Percentiles rank a stretch among this genome's conserved stretches.
These are phyloP conservation scores for Cladosporium sp. DNA, from an alignment of 2,329 filamentous ascomycete species.

Conservation along the genomic window DNA sequence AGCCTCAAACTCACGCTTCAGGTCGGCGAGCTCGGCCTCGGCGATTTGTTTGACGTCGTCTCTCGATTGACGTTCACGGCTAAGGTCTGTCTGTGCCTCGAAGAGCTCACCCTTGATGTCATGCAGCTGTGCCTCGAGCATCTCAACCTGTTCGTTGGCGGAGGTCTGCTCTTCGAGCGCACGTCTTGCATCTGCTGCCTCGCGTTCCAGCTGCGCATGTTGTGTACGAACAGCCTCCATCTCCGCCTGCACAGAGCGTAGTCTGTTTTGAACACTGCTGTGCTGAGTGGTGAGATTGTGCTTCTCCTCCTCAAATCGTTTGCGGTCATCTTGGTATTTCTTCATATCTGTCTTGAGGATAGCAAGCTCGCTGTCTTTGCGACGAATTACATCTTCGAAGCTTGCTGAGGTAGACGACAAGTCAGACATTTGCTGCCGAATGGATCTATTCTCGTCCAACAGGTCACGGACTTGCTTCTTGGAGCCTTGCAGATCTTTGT, in stretches of 20 bases:
- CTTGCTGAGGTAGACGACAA: slow-evolving; percentile 88
- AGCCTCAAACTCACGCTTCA: slow-evolving; percentile 79
- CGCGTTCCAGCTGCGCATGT: slow-evolving; percentile 76
- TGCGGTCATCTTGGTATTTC: slow-evolving; percentile 75
- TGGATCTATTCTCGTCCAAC: slow-evolving; percentile 70
- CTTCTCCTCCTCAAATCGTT: slow-evolving; percentile 73
- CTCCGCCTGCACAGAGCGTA: slow-evolving; percentile 83
- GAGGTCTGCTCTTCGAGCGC: slow-evolving; percentile 83
- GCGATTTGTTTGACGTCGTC: slow-evolving; percentile 89
- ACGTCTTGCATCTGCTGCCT: slow-evolving; percentile 81
- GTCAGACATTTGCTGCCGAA: slow-evolving; percentile 79
- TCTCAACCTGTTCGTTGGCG: slow-evolving; percentile 81
- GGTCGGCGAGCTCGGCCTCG: slow-evolving; percentile 76
- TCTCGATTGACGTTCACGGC: slow-evolving; percentile 83
- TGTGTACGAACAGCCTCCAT: slow-evolving; percentile 81
- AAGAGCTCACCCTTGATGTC: slow-evolving; percentile 83
- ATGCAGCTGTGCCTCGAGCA: slow-evolving; percentile 81
- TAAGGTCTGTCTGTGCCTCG: slow-evolving; percentile 80
- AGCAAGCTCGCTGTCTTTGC: slow-evolving; percentile 88
- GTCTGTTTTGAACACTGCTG: slow-evolving; percentile 67
- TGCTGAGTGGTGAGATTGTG: slow-evolving; percentile 67
- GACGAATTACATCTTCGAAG: slow-evolving; percentile 87
- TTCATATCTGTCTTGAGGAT: slow-evolving; percentile 80
- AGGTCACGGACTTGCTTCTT: slow-evolving; percentile 73
- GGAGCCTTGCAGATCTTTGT: slow-evolving; percentile 71